Percentiles rank a stretch among this genome's conserved stretches.
These are phyloP conservation scores for Hypoxylon fragiforme DNA, from an alignment of 495 filamentous ascomycete species.

Conservation along the genomic window DNA sequence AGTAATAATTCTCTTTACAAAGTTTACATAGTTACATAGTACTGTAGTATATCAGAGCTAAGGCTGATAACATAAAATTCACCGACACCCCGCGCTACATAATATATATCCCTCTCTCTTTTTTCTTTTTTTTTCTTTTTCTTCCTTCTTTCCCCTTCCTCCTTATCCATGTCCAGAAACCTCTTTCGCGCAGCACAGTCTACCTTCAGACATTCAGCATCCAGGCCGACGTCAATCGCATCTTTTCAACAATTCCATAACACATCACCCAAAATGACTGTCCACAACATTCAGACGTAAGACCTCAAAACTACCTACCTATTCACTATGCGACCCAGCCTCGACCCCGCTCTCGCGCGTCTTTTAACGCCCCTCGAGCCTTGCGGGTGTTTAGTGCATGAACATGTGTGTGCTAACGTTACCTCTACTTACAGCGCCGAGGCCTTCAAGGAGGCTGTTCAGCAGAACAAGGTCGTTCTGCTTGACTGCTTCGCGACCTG, in stretches of 20 bases:
- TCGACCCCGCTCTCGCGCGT: constrained; percentile 1
- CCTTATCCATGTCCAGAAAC: constrained; percentile 32
- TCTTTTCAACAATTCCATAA: constrained; percentile 45
- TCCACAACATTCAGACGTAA: constrained; percentile 48
- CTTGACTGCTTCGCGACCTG: constrained; percentile 88
- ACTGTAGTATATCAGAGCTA: no score
- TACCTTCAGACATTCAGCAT: constrained; percentile 28
- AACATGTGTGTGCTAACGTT: no score
- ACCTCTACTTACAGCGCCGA: constrained; percentile 57
- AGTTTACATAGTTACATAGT: no score
- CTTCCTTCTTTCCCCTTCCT: background rate
- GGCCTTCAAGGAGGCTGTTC: constrained; percentile 63
- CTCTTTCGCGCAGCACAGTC: constrained; percentile 28
- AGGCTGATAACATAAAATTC: constrained; percentile 18
- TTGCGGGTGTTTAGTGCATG: no score
- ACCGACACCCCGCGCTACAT: constrained; percentile 18
- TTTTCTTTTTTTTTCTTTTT: constrained; percentile 21
- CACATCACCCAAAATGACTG: constrained; percentile 48
- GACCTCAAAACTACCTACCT: constrained; percentile 21
- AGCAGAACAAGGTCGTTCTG: constrained; percentile 63
- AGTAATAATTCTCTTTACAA: no score
- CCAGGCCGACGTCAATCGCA: constrained; percentile 29
- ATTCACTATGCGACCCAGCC: background rate
- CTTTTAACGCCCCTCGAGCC: background rate
- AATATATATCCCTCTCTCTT: constrained; percentile 1